Evolutionary conservation across 768 basidiomycete species (phyloP).

Genomic region (Amanita brunnescens): DNA sequence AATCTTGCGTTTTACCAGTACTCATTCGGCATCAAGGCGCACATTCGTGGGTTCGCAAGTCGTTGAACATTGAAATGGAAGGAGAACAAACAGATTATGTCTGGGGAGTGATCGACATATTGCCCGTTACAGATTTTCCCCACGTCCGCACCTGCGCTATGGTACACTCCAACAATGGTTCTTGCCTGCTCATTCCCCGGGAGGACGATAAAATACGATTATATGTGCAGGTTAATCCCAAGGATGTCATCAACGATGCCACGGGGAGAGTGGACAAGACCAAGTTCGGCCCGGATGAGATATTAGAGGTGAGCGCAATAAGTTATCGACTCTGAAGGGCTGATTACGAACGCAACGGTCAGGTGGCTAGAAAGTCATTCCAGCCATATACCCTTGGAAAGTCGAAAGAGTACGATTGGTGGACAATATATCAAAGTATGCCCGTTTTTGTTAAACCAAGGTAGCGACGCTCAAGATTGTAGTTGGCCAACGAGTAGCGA

Average conservation of each 20-base stretch:
- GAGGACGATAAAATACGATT: constrained; percentile 60
- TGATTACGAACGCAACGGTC: not conserved
- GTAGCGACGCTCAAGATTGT: not conserved
- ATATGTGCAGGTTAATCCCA: constrained; percentile 58
- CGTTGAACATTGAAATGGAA: constrained; percentile 57
- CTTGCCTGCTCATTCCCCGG: constrained; percentile 69
- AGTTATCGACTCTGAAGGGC: too few species aligned
- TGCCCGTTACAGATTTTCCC: constrained; percentile 69
- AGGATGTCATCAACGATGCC: constrained; percentile 32
- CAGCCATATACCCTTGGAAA: constrained; percentile 45
- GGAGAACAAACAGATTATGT: constrained; percentile 72
- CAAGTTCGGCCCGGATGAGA: constrained; percentile 37
- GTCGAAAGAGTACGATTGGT: constrained; percentile 52
- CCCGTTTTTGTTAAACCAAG: not conserved
- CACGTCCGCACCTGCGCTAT: constrained; percentile 59
- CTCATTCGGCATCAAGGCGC: constrained; percentile 61
- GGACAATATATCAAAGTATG: constrained; percentile 40
- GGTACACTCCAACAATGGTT: constrained; percentile 63
- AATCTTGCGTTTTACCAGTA: too few species aligned
- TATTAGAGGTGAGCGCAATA: constrained; percentile 38
- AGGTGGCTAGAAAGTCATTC: constrained; percentile 45
- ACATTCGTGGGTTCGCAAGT: constrained; percentile 77
- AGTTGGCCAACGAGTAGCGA: constrained; percentile 63
- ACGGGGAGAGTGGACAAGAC: constrained; percentile 48
- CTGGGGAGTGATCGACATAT: constrained; percentile 76